These are phyloP conservation scores for Nakazawaea anatomiae DNA, from an alignment of 805 yeast species.

Conservation along the genomic window DNA sequence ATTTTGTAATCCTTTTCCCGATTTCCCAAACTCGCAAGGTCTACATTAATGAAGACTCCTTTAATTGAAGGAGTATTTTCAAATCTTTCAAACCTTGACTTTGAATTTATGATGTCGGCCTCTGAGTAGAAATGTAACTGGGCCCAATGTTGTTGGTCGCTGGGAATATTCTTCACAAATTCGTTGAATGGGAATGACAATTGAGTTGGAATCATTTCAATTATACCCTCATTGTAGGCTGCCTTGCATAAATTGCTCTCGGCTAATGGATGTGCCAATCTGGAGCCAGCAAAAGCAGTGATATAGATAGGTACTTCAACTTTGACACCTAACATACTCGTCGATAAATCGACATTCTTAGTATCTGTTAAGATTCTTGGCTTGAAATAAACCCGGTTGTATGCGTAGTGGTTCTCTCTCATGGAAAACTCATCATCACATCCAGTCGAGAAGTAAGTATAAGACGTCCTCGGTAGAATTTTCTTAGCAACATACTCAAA, in stretches of 20 bases:
- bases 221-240: constrained; percentile 54
- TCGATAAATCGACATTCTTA: constrained; percentile 47
- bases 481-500: constrained; percentile 81
- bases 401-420: constrained; percentile 83
- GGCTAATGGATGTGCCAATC: constrained; percentile 81
- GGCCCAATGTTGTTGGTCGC: constrained; percentile 69
- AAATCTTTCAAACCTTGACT: constrained; percentile 51
- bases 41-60: constrained; percentile 80
- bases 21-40: constrained; percentile 79
- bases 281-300: constrained; percentile 87
- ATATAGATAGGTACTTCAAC: constrained; percentile 74
- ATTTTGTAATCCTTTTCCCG: constrained; percentile 79
- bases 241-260: constrained; percentile 75
- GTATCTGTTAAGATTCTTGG: constrained; percentile 81
- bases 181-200: constrained; percentile 80
- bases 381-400: constrained; percentile 77
- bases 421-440: constrained; percentile 83
- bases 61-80: constrained; percentile 48
- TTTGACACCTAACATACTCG: constrained; percentile 63
- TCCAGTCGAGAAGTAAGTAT: constrained; percentile 86
- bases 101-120: constrained; percentile 55
- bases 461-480: constrained; percentile 66
- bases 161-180: constrained; percentile 53
- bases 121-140: constrained; percentile 67
- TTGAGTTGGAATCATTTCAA: constrained; percentile 84